These are phyloP conservation scores for Colletotrichum lini DNA, from an alignment of 2,329 filamentous ascomycete genomes.

Conservation along the genomic window DNA sequence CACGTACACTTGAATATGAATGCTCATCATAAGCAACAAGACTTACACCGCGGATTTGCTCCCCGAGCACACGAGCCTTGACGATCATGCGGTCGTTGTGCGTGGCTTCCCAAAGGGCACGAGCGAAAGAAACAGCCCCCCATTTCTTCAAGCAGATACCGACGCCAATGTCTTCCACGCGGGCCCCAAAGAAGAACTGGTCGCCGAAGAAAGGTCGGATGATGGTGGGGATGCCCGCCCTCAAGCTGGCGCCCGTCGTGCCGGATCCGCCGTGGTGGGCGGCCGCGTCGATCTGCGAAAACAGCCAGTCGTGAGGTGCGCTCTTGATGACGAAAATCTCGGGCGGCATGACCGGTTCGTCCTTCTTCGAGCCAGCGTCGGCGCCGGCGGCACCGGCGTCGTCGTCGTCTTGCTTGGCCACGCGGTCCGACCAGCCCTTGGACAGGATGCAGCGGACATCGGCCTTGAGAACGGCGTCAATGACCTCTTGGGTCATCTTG, in stretches of 20 bases:
- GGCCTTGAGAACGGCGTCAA: constrained; percentile 90
- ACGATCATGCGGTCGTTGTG: constrained; percentile 92
- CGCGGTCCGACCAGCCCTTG: constrained; percentile 95
- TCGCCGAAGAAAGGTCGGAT: constrained; percentile 98
- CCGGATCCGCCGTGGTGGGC: constrained; percentile 96
- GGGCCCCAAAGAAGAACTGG: constrained; percentile 93
- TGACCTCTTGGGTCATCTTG: constrained; percentile 91
- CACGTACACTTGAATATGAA: background rate
- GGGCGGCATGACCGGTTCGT: constrained; percentile 77
- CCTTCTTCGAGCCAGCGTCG: constrained; percentile 61
- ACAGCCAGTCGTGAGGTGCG: constrained; percentile 97
- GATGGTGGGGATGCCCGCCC: constrained; percentile 93
- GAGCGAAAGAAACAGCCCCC: constrained; percentile 87
- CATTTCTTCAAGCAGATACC: constrained; percentile 91
- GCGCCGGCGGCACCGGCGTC: constrained; percentile 45
- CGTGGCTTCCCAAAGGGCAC: constrained; percentile 91
- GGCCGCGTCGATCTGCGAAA: constrained; percentile 92
- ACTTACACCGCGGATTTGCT: constrained; percentile 87
- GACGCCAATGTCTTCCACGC: constrained; percentile 94
- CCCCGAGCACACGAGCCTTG: constrained; percentile 85
- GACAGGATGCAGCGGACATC: constrained; percentile 95
- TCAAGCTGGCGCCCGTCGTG: constrained; percentile 92
- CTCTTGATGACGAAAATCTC: constrained; percentile 92
- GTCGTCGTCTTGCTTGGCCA: constrained; percentile 53
- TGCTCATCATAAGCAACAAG: constrained; percentile 2